phyloP scores from a whole-genome alignment of 208 protist genomes.

The Tetramitus jugosus region DNA sequence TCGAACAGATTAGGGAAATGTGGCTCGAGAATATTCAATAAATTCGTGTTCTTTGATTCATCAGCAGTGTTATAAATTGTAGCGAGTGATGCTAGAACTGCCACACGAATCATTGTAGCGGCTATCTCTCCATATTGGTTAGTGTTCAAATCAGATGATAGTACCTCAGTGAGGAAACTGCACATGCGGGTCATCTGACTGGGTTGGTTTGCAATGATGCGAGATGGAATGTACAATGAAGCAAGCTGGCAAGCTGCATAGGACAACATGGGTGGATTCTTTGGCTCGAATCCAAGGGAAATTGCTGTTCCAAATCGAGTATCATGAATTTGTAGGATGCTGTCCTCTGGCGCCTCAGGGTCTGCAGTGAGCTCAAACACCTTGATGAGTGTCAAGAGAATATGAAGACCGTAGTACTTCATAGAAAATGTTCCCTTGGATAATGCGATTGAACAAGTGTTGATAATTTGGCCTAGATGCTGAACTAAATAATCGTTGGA shows the following conservation, averaged over 20 bases:
- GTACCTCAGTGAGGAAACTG: background rate
- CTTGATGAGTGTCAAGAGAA: background rate
- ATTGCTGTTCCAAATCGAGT: background rate
- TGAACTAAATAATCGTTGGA: too few relatives aligned
- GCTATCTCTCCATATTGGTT: background rate
- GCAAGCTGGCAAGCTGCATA: background rate
- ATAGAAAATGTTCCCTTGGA: background rate
- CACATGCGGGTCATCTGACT: background rate
- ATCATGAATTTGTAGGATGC: background rate
- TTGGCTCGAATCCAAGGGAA: background rate
- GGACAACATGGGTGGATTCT: background rate
- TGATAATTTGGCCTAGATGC: conserved; percentile 1
- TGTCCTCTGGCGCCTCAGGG: background rate
- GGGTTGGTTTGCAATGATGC: background rate
- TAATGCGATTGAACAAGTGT: background rate
- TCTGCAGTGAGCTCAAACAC: background rate
- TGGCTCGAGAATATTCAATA: background rate
- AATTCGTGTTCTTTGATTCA: background rate
- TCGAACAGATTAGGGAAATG: background rate
- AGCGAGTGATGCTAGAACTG: background rate
- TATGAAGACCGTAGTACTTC: background rate
- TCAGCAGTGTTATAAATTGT: conserved; percentile 13
- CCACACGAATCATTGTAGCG: background rate
- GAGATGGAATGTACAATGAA: background rate
- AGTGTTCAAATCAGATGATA: background rate